These are phyloP conservation scores for Septoria petroselini DNA, from an alignment of 2,329 filamentous ascomycete species.

Conservation along the genomic window DNA sequence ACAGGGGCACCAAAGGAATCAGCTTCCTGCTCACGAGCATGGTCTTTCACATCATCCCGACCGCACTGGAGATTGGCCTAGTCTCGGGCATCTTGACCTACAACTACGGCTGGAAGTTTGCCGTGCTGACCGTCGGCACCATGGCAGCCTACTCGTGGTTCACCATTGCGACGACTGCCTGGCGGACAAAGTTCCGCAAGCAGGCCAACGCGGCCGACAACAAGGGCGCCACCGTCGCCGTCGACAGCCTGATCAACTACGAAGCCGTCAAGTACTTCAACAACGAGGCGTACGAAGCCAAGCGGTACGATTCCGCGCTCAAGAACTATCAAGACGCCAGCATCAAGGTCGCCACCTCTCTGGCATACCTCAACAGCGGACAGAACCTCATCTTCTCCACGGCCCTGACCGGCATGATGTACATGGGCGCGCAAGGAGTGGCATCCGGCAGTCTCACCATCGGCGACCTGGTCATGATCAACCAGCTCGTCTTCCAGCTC, in stretches of 20 bases:
- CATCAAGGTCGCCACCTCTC: conserved; percentile 92
- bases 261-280: conserved; percentile 99
- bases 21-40: conserved; percentile 96
- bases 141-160: conserved; percentile 97
- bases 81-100: conserved; percentile 96
- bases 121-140: conserved; percentile 80
- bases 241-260: conserved; percentile 97
- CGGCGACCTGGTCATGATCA: conserved; percentile 96
- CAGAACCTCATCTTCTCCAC: conserved; percentile 97
- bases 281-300: conserved; percentile 93
- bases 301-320: conserved; percentile 82
- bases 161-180: conserved; percentile 92
- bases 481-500: conserved; percentile 96
- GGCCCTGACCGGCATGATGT: conserved; percentile 96
- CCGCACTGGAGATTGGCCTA: conserved; percentile 87
- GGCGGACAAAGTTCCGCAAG: conserved; percentile 93
- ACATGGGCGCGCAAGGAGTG: conserved; percentile 86
- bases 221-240: conserved; percentile 87
- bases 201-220: conserved; percentile 97
- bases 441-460: conserved; percentile 78
- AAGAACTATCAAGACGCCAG: conserved; percentile 86
- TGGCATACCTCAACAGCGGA: conserved; percentile 88
- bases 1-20: conserved; percentile 96
- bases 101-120: conserved; percentile 89
- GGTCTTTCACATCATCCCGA: conserved; percentile 96